phyloP scores from a whole-genome alignment of 2,329 filamentous ascomycete species.

The Pyricularia grisea region DNA sequence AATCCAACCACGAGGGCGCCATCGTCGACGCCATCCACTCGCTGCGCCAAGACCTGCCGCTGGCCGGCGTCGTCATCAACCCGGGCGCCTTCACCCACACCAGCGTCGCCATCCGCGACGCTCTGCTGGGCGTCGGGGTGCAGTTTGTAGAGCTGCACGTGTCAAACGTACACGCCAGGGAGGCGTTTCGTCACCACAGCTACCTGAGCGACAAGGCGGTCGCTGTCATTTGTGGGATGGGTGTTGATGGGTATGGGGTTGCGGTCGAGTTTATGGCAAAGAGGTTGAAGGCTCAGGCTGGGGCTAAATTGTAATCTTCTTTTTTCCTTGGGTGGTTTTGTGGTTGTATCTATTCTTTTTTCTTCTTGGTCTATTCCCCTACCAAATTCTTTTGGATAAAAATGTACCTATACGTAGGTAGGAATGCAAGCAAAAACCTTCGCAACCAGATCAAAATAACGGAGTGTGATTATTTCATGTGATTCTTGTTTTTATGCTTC shows the following conservation, averaged over 20 bases:
- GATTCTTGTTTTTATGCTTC: neutral
- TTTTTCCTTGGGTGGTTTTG: no score
- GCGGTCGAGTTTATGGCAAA: constrained; percentile 45
- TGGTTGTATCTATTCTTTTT: no score
- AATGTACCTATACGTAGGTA: no score
- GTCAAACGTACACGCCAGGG: constrained; percentile 63
- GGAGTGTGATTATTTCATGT: neutral
- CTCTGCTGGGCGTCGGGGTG: constrained; percentile 56
- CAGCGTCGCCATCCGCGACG: constrained; percentile 66
- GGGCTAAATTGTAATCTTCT: neutral
- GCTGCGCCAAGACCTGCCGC: constrained; percentile 14
- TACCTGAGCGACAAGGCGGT: constrained; percentile 69
- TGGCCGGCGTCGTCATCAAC: constrained; percentile 66
- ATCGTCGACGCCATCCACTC: constrained; percentile 64
- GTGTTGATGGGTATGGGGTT: constrained; percentile 50
- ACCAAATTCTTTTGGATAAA: no score
- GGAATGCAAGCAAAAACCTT: neutral
- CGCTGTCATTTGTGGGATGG: constrained; percentile 63
- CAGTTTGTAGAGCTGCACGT: constrained; percentile 75
- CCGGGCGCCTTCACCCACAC: constrained; percentile 69
- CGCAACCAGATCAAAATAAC: neutral
- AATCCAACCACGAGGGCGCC: constrained; percentile 71
- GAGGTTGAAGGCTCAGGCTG: constrained; percentile 31
- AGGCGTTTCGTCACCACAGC: constrained; percentile 59
- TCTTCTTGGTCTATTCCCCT: no score